Evolutionary conservation across 169 alveolate genomes (phyloP), one percentile per base, ranked within the genome.

Genomic region (Eimeria acervulina): DNA sequence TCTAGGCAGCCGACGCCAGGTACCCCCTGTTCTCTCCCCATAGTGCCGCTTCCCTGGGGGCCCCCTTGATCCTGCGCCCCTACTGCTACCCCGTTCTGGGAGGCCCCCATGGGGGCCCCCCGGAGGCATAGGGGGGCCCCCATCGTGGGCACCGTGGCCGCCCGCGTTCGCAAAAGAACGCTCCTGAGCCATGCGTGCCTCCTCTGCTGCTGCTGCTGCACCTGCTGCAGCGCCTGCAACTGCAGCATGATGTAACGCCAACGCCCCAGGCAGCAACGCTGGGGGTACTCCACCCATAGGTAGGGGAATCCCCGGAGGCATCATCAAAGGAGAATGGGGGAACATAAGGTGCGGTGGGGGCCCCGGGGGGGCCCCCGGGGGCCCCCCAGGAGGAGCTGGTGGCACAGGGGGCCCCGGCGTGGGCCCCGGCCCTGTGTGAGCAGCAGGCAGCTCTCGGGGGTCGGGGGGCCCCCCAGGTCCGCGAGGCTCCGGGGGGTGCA

Each of bases 131-230:
- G 10, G 87, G 1, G 87, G 87, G 2, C 72, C 59, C 59, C 59
- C 38, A 2, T 44, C 72, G 19, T 15, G n/a, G 44, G 38, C 40
- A 0, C 55, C 90, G 44, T 47, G 44, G 31, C 72, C 15, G 26
- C 70, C 66, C 51, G 40, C 51, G 33, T n/a, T 21, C n/a, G 59
- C 66, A 13, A 83, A 19, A 4, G 91, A 44, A 38, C 74, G 74
- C 51, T 83, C 91, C 10, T 83, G 91, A 26, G 91, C 91, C 28
- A 8, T 83, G 6, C 91, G 44, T 0, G 91, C 91, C 17, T 83
- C 91, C 91, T 83, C 91, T 83, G 91, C 91, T 83, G 91, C 91
- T 38, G 91, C 91, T 19, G 91, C 91, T n/a, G 91, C 91, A 23
- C 91, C 91, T 47, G 91, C 91, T 8, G 91, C 91, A 83, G 91